A percentile compares a stretch with the other conserved stretches of the same genome.
These are phyloP conservation scores for Russula earlei DNA, from an alignment of 768 basidiomycete species.

Conservation along the genomic window DNA sequence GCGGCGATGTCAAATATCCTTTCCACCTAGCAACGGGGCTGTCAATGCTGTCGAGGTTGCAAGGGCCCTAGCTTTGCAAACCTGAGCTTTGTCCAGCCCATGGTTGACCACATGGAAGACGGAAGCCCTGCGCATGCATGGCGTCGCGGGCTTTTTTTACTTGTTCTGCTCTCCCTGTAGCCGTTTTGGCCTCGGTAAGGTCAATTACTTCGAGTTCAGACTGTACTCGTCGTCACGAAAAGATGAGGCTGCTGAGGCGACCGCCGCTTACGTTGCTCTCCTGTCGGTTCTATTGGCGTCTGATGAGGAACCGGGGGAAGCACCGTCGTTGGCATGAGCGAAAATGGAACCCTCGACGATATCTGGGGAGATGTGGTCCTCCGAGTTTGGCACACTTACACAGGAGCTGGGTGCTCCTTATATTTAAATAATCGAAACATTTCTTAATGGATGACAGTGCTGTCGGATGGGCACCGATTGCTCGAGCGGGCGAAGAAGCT, in stretches of 20 bases:
- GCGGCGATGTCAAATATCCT: constrained; percentile 31
- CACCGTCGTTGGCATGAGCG: constrained; percentile 11
- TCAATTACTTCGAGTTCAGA: constrained; percentile 23
- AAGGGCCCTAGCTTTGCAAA: background rate
- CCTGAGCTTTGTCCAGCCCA: constrained; percentile 29
- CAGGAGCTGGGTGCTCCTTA: no score
- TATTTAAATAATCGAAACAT: background rate
- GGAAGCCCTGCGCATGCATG: constrained; percentile 30
- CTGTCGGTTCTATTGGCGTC: constrained; percentile 7
- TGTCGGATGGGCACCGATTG: background rate
- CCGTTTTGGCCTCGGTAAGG: constrained; percentile 24
- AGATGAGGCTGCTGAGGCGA: background rate
- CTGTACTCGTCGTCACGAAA: background rate
- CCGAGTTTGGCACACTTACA: background rate
- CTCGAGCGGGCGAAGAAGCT: background rate
- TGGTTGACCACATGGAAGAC: constrained; percentile 42
- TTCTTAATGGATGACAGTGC: background rate
- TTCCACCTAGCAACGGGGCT: constrained; percentile 15
- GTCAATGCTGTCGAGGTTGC: background rate
- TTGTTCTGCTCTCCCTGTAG: constrained; percentile 26
- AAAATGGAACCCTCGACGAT: background rate
- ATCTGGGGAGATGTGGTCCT: background rate
- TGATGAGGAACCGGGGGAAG: constrained; percentile 19
- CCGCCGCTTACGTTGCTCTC: background rate
- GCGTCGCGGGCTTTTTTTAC: constrained; percentile 26